Percentiles rank a stretch among this genome's conserved stretches.
These are phyloP conservation scores for Geosmithia flava DNA, from an alignment of 2,329 filamentous ascomycete species.

Conservation along the genomic window DNA sequence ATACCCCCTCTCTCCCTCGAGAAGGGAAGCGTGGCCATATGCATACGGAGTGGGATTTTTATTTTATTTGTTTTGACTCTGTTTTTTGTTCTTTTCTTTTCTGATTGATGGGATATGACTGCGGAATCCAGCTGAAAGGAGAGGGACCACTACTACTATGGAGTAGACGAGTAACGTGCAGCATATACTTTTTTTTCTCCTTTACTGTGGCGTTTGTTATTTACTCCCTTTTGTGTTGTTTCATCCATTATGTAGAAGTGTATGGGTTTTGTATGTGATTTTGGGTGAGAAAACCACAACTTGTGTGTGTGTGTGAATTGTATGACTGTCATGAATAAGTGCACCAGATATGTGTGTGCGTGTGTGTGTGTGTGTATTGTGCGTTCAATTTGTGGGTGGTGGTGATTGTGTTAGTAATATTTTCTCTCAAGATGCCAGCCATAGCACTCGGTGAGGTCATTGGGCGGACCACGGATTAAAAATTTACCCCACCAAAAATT, in stretches of 20 bases:
- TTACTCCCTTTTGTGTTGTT: background rate
- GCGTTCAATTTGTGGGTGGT: background rate
- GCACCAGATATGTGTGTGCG: no score
- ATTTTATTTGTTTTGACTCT: background rate
- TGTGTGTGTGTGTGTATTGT: no score
- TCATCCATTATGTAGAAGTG: background rate
- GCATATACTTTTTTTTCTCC: background rate
- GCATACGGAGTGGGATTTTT: background rate
- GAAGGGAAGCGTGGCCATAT: background rate
- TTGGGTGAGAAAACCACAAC: no score
- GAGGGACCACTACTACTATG: background rate
- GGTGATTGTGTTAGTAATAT: background rate
- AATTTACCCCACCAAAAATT: slow-evolving; percentile 25
- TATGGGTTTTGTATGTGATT: background rate
- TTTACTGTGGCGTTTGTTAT: background rate
- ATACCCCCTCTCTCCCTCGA: background rate
- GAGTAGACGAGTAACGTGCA: background rate
- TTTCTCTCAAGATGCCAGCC: background rate
- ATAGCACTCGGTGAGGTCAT: background rate
- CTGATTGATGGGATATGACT: background rate
- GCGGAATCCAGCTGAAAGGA: background rate
- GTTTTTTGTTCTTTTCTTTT: background rate
- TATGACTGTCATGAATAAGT: no score
- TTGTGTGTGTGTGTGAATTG: no score
- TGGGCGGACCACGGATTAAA: slow-evolving; percentile 10